Conservation (phyloP, 805 yeast species). For the Candida cerambycidarum region DNA sequence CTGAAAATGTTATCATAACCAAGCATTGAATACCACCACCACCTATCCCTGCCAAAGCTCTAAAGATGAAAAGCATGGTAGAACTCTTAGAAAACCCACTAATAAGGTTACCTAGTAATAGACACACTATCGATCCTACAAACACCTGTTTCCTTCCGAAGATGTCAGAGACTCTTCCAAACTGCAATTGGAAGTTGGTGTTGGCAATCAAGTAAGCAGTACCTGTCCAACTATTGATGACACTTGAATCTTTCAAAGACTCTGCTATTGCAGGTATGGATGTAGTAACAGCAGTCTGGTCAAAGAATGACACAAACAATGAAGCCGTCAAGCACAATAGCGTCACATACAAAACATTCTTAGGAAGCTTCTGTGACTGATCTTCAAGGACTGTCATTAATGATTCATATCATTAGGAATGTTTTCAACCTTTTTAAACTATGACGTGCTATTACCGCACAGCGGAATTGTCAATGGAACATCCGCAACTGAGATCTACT, state of each 20-base stretch:
- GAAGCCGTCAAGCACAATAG: conserved; percentile 14
- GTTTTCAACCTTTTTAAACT: conserved; percentile 5
- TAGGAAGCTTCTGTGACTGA: conserved; percentile 13
- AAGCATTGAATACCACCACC: conserved; percentile 59
- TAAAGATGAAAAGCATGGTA: conserved; percentile 44
- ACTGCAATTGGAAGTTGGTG: conserved; percentile 72
- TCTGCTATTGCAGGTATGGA: conserved; percentile 46
- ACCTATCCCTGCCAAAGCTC: conserved; percentile 61
- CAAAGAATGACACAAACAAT: conserved; percentile 40
- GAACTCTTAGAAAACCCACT: conserved; percentile 44
- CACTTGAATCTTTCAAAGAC: conserved; percentile 39
- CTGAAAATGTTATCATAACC: conserved; percentile 54
- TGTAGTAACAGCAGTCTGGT: conserved; percentile 46
- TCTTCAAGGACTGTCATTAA: conserved; percentile 9
- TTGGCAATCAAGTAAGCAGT: conserved; percentile 67
- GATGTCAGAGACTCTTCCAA: conserved; percentile 70
- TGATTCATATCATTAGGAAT: not conserved
- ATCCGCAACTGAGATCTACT: not conserved
- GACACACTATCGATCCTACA: conserved; percentile 43
- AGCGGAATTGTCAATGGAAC: conserved; percentile 3
- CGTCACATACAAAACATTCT: conserved; percentile 9
- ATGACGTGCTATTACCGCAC: not conserved
- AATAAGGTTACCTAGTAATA: conserved; percentile 44
- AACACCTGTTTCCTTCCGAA: conserved; percentile 52
- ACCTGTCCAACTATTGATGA: conserved; percentile 64